Percentiles rank a stretch among this genome's conserved stretches.
Conservation (phyloP, 2,329 filamentous ascomycete species). For the Taxawa tesnikishii region DNA sequence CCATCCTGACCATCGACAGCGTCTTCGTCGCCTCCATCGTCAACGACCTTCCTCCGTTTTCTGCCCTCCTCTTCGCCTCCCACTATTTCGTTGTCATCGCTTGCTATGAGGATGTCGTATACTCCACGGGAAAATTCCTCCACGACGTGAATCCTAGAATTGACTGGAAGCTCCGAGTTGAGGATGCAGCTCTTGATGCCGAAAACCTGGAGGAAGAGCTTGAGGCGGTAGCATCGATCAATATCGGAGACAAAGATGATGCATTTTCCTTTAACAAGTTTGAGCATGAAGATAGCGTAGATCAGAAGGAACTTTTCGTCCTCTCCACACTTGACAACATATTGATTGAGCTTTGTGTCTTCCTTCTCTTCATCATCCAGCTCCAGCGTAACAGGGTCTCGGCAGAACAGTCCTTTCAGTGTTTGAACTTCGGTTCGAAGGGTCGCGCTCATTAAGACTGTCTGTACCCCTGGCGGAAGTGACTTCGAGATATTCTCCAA, state of each 20-base stretch:
- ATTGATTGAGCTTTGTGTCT: constrained; percentile 34
- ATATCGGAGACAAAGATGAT: constrained; percentile 77
- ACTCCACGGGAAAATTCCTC: constrained; percentile 95
- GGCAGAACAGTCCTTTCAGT: constrained; percentile 74
- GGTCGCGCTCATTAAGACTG: constrained; percentile 87
- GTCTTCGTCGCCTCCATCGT: constrained; percentile 10
- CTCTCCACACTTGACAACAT: constrained; percentile 83
- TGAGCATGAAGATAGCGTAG: constrained; percentile 91
- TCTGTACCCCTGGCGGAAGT: constrained; percentile 77
- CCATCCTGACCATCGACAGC: constrained; percentile 10
- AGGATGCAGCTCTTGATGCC: constrained; percentile 86
- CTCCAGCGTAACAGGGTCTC: constrained; percentile 66
- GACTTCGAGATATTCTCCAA: constrained; percentile 65
- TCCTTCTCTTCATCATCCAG: constrained; percentile 72
- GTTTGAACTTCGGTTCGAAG: constrained; percentile 78
- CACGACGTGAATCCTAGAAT: constrained; percentile 85
- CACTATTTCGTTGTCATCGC: constrained; percentile 78
- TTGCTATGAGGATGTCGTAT: constrained; percentile 96
- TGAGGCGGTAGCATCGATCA: constrained; percentile 80
- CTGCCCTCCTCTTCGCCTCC: constrained; percentile 44
- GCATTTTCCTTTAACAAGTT: constrained; percentile 85
- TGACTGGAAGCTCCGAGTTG: constrained; percentile 89
- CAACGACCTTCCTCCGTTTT: constrained; percentile 14
- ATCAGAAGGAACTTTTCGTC: constrained; percentile 92
- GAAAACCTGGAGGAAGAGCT: constrained; percentile 94